Evolutionary conservation across 2,329 filamentous ascomycete genomes (phyloP), one percentile per base, ranked within the genome.

Genomic region (Thermochaetoides dissita): DNA sequence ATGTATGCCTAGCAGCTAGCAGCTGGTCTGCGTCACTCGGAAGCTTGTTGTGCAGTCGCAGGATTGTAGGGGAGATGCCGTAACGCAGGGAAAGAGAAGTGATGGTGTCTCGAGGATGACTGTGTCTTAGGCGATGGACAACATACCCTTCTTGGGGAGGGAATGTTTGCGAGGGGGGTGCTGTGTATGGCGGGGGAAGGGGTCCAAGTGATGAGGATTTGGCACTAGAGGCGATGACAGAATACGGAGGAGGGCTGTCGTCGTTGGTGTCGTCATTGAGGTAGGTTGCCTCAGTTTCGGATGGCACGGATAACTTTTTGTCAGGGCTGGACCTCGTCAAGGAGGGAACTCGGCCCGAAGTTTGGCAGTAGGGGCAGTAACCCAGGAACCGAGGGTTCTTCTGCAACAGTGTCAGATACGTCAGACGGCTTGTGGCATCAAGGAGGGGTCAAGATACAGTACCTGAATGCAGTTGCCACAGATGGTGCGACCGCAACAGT

Each of bases 361-460:
- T 72, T 60, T 89, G 84, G 57, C 84, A 91, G 59, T 82, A 89
- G 0, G 84, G 84, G 56, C 76, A 76, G 57, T 76, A 76, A 31
- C 67, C 64, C 41, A 71, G 70, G 60, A 85, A 87, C 34, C 82
- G 76, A 30, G 68, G 64, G 56, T 86, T 86, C 37, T 72, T 62
- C 73, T 76, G 50, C 30, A 30, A 24, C 17, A 24, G 17, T 3
- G 17, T 24, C 17, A 24, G n/a, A 24, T 24, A 24, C 17, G 17
- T 24, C 17, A 24, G 17, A 24, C 28, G 35, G 33, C 34, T 10
- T 24, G 6, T n/a, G n/a, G 6, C 8, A 4, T 17, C 12, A 12
- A 28, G 29, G 8, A 35, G 29, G 31, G 17, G 11, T 24, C 31
- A 34, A n/a, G 39, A 8, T 10, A 30, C 28, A 36, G 38, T 58